A percentile compares a stretch with the other conserved stretches of the same genome.
Evolutionary conservation across 805 yeast genomes (phyloP).

Genomic region (Yamadazyma ubonensis): DNA sequence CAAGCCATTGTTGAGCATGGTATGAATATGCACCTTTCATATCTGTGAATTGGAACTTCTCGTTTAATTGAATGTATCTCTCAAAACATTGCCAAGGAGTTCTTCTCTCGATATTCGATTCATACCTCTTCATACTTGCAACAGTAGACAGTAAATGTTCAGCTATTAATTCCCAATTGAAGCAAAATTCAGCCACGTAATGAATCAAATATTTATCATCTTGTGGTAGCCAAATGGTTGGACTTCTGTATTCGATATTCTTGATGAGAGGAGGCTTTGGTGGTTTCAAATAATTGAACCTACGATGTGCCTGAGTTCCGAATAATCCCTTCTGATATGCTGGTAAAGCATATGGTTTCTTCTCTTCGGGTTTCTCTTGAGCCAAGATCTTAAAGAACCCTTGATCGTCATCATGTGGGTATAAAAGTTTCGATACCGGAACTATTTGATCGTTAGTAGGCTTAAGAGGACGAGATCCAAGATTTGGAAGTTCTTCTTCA

Average conservation of each 20-base stretch:
- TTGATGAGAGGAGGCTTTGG: slow-evolving; percentile 88
- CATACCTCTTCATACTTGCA: slow-evolving; percentile 57
- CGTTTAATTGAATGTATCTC: slow-evolving; percentile 88
- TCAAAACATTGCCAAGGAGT: slow-evolving; percentile 99
- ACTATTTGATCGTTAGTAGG: slow-evolving; percentile 37
- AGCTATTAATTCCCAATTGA: slow-evolving; percentile 91
- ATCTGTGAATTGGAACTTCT: slow-evolving; percentile 80
- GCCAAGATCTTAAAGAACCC: slow-evolving; percentile 59
- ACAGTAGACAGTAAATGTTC: slow-evolving; percentile 70
- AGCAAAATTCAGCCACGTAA: slow-evolving; percentile 80
- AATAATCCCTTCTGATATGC: slow-evolving; percentile 58
- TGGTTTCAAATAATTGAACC: slow-evolving; percentile 69
- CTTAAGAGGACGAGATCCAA: slow-evolving; percentile 20
- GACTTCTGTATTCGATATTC: slow-evolving; percentile 78
- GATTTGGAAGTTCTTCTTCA: slow-evolving; percentile 24
- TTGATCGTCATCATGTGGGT: slow-evolving; percentile 63
- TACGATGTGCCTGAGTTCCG: slow-evolving; percentile 49
- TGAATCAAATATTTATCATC: slow-evolving; percentile 82
- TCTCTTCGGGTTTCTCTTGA: slow-evolving; percentile 30
- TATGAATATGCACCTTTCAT: slow-evolving; percentile 84
- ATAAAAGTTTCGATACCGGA: slow-evolving; percentile 64
- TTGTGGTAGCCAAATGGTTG: slow-evolving; percentile 94
- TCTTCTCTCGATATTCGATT: slow-evolving; percentile 87
- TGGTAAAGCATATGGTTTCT: slow-evolving; percentile 25
- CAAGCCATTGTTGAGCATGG: slow-evolving; percentile 87